Evolutionary conservation across 805 yeast genomes (phyloP).

Genomic region (Kurtzmaniella fragi): DNA sequence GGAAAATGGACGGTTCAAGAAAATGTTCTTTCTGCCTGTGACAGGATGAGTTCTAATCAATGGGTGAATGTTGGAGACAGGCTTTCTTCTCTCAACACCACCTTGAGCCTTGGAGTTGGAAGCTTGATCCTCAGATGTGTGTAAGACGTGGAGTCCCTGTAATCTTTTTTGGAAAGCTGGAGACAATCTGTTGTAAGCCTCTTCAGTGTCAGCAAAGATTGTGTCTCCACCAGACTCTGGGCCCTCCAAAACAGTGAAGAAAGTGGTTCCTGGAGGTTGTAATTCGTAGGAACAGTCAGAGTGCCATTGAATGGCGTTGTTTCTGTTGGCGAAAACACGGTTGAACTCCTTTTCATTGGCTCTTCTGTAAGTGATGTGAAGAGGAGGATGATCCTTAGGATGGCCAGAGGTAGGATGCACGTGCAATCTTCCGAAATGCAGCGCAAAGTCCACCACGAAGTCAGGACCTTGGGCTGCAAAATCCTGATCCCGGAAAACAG

Average conservation of each 20-base stretch:
- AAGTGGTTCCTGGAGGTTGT: conserved; percentile 31
- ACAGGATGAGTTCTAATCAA: conserved; percentile 31
- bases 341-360: conserved; percentile 23
- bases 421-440: conserved; percentile 17
- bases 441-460: conserved; percentile 24
- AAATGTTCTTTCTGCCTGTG: conserved; percentile 25
- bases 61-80: conserved; percentile 31
- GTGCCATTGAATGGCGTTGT: conserved; percentile 31
- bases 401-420: conserved; percentile 19
- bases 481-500: conserved; percentile 28
- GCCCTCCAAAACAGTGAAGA: conserved; percentile 30
- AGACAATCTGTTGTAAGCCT: conserved; percentile 31
- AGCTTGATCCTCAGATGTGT: conserved; percentile 30
- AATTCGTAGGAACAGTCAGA: conserved; percentile 33
- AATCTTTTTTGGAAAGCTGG: conserved; percentile 29
- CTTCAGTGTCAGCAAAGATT: conserved; percentile 32
- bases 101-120: conserved; percentile 22
- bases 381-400: conserved; percentile 23
- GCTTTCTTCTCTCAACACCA: conserved; percentile 28
- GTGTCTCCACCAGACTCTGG: conserved; percentile 36
- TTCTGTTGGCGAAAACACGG: conserved; percentile 21
- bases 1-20: conserved; percentile 30
- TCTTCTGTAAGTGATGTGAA: conserved; percentile 31
- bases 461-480: conserved; percentile 36
- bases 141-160: conserved; percentile 29